Conservation (phyloP, 441 rosid species). For the Gossypium schwendimanii region DNA sequence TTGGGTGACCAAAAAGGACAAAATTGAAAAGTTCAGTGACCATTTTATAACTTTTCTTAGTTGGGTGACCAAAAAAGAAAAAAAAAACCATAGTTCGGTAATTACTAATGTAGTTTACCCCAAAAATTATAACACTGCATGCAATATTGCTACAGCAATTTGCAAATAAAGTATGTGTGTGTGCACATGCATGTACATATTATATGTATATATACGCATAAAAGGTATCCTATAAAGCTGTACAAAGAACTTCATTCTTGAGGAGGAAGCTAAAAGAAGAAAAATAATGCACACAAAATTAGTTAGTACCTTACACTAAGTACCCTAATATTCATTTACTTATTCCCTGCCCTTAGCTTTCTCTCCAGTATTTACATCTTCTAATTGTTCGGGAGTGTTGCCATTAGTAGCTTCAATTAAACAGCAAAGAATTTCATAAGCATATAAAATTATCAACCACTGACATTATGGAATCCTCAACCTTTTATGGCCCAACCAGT, state of each 20-base stretch:
- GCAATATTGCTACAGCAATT: not conserved
- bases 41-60: too few relatives aligned
- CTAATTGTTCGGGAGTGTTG: not conserved
- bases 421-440: not conserved
- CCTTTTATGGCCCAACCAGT: not conserved
- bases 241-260: not conserved
- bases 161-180: not conserved
- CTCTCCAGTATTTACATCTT: not conserved
- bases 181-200: too few relatives aligned
- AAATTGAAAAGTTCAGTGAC: too few relatives aligned
- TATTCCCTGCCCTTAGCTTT: not conserved
- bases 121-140: not conserved
- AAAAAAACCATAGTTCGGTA: too few relatives aligned
- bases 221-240: not conserved
- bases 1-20: too few relatives aligned
- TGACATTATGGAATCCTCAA: not conserved
- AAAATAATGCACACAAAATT: not conserved
- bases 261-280: not conserved
- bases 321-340: not conserved
- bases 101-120: too few relatives aligned
- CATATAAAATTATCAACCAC: not conserved
- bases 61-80: too few relatives aligned
- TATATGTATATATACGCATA: not conserved
- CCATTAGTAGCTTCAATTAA: not conserved
- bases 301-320: not conserved